A percentile compares a stretch with the other conserved stretches of the same genome.
phyloP scores from a whole-genome alignment of 2,329 filamentous ascomycete genomes.

The Xylaria sp. region DNA sequence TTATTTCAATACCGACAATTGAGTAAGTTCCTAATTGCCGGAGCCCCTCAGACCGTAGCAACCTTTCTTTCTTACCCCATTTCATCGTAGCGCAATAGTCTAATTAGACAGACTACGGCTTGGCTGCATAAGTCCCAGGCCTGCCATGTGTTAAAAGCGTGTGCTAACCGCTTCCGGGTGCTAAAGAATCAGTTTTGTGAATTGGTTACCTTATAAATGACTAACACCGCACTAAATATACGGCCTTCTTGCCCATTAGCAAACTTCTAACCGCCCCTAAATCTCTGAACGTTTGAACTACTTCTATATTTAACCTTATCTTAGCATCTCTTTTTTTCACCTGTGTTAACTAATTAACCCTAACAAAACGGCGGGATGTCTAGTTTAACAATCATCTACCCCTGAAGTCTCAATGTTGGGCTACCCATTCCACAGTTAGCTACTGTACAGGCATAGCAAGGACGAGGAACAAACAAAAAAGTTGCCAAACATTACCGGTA shows the following conservation, averaged over 20 bases:
- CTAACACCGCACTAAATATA: neutral
- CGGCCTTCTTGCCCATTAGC: neutral
- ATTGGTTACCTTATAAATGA: neutral
- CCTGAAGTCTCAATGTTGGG: no score
- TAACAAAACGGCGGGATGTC: neutral
- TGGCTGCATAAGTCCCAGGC: slow-evolving; percentile 9
- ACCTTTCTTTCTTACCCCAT: neutral
- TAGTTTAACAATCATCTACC: neutral
- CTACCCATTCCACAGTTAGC: neutral
- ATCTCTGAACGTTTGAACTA: neutral
- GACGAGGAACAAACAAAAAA: neutral
- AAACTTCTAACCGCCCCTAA: neutral
- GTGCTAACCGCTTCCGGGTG: slow-evolving; percentile 10
- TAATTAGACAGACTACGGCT: neutral
- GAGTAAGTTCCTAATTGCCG: neutral
- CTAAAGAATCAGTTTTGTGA: neutral
- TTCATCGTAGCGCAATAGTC: slow-evolving; percentile 15
- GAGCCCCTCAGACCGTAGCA: neutral
- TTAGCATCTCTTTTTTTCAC: neutral
- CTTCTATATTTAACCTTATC: neutral
- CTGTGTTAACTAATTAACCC: neutral
- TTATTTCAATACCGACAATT: neutral
- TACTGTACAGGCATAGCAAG: neutral
- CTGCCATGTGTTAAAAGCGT: slow-evolving; percentile 1
- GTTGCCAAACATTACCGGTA: neutral